A percentile compares a stretch with the other conserved stretches of the same genome.
Conservation (phyloP, 2,329 filamentous ascomycete genomes). For the Arthrobotrys sphaeroides region DNA sequence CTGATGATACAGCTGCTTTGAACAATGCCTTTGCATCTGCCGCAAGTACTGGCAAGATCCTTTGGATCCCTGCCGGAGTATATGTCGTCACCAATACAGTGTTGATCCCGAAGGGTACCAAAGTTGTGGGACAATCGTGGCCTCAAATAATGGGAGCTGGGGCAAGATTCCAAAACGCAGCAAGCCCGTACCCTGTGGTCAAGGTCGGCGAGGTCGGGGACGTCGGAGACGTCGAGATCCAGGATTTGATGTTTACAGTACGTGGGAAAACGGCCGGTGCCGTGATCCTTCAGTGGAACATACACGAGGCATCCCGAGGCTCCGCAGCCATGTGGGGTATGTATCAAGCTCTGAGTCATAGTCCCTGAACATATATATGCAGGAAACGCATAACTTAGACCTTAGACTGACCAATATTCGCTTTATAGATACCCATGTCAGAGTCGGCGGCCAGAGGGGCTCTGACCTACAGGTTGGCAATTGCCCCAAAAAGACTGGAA, state of each 20-base stretch:
- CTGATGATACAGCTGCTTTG: background rate
- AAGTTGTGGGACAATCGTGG: slow-evolving; percentile 62
- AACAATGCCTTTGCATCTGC: slow-evolving; percentile 51
- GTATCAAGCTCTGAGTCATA: background rate
- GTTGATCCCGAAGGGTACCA: slow-evolving; percentile 63
- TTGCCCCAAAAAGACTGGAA: slow-evolving; percentile 64
- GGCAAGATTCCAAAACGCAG: slow-evolving; percentile 44
- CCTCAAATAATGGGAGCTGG: slow-evolving; percentile 58
- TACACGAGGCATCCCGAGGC: slow-evolving; percentile 63
- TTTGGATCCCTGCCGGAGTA: slow-evolving; percentile 62
- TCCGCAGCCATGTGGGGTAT: slow-evolving; percentile 73
- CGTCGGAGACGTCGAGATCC: slow-evolving; percentile 73
- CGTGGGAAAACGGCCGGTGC: slow-evolving; percentile 73
- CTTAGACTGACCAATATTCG: background rate
- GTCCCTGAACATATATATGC: background rate
- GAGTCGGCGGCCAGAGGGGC: slow-evolving; percentile 60
- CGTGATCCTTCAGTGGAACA: slow-evolving; percentile 77
- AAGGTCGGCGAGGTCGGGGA: slow-evolving; percentile 70
- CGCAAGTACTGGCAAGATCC: slow-evolving; percentile 66
- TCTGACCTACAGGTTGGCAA: slow-evolving; percentile 60
- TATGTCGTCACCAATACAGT: slow-evolving; percentile 67
- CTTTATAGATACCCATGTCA: slow-evolving; percentile 56
- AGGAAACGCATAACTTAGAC: background rate
- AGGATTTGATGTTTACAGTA: slow-evolving; percentile 76
- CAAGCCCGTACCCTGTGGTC: slow-evolving; percentile 57